A percentile compares a stretch with the other conserved stretches of the same genome.
Evolutionary conservation across 2,329 filamentous ascomycete genomes (phyloP).

Genomic region (Thelonectria blattea): DNA sequence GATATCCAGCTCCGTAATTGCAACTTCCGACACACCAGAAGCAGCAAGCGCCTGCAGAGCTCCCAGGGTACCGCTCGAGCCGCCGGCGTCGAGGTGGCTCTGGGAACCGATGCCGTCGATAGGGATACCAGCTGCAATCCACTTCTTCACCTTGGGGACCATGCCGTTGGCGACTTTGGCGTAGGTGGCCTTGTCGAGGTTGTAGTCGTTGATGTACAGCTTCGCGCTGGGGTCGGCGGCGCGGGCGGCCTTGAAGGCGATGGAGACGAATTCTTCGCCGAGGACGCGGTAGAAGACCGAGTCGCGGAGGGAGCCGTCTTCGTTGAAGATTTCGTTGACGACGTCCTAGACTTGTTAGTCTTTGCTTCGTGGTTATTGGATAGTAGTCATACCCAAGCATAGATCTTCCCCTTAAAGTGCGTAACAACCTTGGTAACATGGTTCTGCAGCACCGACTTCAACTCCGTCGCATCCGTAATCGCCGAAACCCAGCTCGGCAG

Average conservation of each 20-base stretch:
- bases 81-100: slow-evolving; percentile 56
- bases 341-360: slow-evolving; percentile 52
- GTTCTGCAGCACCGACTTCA: slow-evolving; percentile 63
- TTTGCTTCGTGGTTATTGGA: not conserved
- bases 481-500: slow-evolving; percentile 64
- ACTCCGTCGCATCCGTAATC: slow-evolving; percentile 56
- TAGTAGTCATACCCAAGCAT: slow-evolving; percentile 52
- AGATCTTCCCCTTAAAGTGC: slow-evolving; percentile 68
- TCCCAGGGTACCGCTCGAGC: slow-evolving; percentile 40
- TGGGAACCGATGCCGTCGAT: slow-evolving; percentile 64
- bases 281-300: slow-evolving; percentile 72
- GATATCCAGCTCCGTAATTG: slow-evolving; percentile 74
- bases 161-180: slow-evolving; percentile 66
- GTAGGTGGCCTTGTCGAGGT: slow-evolving; percentile 65
- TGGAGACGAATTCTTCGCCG: slow-evolving; percentile 71
- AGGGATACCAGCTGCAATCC: slow-evolving; percentile 62
- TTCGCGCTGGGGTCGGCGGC: slow-evolving; percentile 70
- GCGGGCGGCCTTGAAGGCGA: slow-evolving; percentile 73
- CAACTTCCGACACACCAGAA: slow-evolving; percentile 61
- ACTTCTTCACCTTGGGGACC: slow-evolving; percentile 65
- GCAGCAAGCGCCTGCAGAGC: slow-evolving; percentile 46
- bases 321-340: slow-evolving; percentile 69
- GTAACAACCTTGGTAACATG: slow-evolving; percentile 65
- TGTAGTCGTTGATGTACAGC: slow-evolving; percentile 79
- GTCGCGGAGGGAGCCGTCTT: slow-evolving; percentile 63